Base-by-base conservation (phyloP, 331 rosid genomes). In the Phaseolus coccineus region DNA sequence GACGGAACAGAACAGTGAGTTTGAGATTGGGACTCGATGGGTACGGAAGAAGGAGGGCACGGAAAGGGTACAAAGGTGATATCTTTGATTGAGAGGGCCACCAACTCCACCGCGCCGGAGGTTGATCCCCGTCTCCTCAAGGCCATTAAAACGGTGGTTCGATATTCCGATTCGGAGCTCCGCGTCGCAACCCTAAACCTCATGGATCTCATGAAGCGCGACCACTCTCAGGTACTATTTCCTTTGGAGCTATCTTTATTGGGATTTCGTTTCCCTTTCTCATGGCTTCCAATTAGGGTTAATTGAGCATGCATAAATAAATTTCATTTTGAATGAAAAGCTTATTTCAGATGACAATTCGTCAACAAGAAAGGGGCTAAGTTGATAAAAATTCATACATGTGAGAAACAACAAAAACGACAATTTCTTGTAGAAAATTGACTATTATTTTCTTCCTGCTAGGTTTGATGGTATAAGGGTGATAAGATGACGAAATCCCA, bases 101-200 rank as follows among this genome's bases (percentile, higher is more conserved):
- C 91, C 4, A 85, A 71, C 65, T 93, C 99, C 19, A 89, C 91
- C 70, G 89, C 82, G 12, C 73, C 87, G 4, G 94, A 93, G 65
- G 88, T 95, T 0, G 90, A 95, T 86, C 97, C 93, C 31, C 94
- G 91, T 69, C 94, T 95, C 80, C 97, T 95, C 30, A 89, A 88
- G 78, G 98, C 97, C 55, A 91, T 95, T 69, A 93, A 95, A 80
- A 79, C 84, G 76, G 85, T 89, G 69, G 98, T 93, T 30, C 93
- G 91, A 0, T 55, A 57, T 78, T 95, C 97, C 73, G 90, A 93
- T 83, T 82, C 88, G 30, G 99, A 93, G 88, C 97, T 93, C 80
- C 93, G 86, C 30, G 37, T 90, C 27, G 92, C 99, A 8, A 80
- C 89, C 55, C 84, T 83, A 66, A 83, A 89, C 80, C 96, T 93